Evolutionary conservation across 2,329 filamentous ascomycete species (phyloP).

Genomic region (Penicillium polonicum): DNA sequence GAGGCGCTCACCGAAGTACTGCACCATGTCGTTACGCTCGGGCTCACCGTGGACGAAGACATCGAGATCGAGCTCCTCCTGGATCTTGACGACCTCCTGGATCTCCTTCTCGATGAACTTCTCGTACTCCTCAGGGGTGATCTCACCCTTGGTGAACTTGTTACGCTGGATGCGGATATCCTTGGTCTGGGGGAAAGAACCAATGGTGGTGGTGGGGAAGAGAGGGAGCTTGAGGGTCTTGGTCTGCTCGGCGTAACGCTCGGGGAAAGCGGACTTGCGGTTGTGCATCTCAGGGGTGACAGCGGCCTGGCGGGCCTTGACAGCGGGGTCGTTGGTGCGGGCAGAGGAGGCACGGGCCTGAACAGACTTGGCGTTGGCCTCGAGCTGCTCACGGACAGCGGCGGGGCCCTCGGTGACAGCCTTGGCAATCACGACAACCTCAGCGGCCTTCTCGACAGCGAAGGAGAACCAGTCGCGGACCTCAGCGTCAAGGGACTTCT

Average conservation of each 20-base stretch:
- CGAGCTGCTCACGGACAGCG: slow-evolving; percentile 80
- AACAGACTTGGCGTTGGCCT: slow-evolving; percentile 95
- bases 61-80: slow-evolving; percentile 96
- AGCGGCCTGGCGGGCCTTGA: slow-evolving; percentile 93
- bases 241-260: slow-evolving; percentile 83
- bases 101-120: slow-evolving; percentile 99
- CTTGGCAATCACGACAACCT: slow-evolving; percentile 93
- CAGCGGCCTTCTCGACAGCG: slow-evolving; percentile 87
- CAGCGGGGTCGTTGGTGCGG: slow-evolving; percentile 93
- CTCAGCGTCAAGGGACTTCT: slow-evolving; percentile 96
- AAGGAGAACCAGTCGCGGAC: slow-evolving; percentile 99
- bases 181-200: slow-evolving; percentile 99
- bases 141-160: slow-evolving; percentile 99
- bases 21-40: slow-evolving; percentile 99
- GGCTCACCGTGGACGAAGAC: slow-evolving; percentile 98
- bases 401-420: slow-evolving; percentile 91
- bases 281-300: slow-evolving; percentile 83
- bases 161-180: slow-evolving; percentile 95
- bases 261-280: slow-evolving; percentile 85
- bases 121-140: slow-evolving; percentile 88
- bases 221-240: slow-evolving; percentile 88
- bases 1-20: slow-evolving; percentile 98
- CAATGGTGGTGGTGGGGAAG: slow-evolving; percentile 99
- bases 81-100: slow-evolving; percentile 87
- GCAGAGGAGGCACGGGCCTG: slow-evolving; percentile 86